Conservation (phyloP, 2,329 filamentous ascomycete genomes). For the Metarhizium sp. region DNA sequence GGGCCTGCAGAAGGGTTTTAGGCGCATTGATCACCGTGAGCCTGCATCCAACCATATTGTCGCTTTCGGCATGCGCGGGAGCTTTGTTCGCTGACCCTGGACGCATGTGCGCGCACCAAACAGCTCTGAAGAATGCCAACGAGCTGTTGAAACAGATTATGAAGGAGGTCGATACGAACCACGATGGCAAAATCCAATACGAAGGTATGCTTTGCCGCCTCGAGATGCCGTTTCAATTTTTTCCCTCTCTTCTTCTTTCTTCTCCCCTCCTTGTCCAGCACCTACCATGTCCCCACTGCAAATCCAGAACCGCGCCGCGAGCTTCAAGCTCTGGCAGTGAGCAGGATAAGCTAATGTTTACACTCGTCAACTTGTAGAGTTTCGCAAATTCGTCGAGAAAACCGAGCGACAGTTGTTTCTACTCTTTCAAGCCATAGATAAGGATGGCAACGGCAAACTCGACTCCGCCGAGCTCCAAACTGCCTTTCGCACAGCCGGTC, state of each 20-base stretch:
- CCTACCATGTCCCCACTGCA: not conserved
- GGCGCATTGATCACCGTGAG: constrained; percentile 84
- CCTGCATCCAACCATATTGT: not conserved
- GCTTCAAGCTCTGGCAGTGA: not conserved
- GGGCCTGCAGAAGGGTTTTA: constrained; percentile 75
- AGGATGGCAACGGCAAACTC: constrained; percentile 73
- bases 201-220: constrained; percentile 51
- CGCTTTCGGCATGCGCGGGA: not conserved
- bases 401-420: constrained; percentile 75
- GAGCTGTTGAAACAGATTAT: constrained; percentile 73
- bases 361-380: constrained; percentile 49
- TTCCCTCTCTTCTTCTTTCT: not conserved
- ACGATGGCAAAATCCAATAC: constrained; percentile 85
- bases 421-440: constrained; percentile 82
- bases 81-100: constrained; percentile 1
- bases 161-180: constrained; percentile 72
- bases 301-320: not conserved
- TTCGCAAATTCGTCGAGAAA: constrained; percentile 75
- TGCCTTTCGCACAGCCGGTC: constrained; percentile 70
- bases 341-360: not conserved
- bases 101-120: constrained; percentile 12
- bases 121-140: constrained; percentile 82
- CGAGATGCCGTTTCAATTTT: not conserved
- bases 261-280: not conserved
- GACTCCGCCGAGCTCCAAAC: constrained; percentile 74